These are phyloP conservation scores for Mycosarcoma mackinlayi DNA, from an alignment of 1,284 basidiomycete species.

Conservation along the genomic window DNA sequence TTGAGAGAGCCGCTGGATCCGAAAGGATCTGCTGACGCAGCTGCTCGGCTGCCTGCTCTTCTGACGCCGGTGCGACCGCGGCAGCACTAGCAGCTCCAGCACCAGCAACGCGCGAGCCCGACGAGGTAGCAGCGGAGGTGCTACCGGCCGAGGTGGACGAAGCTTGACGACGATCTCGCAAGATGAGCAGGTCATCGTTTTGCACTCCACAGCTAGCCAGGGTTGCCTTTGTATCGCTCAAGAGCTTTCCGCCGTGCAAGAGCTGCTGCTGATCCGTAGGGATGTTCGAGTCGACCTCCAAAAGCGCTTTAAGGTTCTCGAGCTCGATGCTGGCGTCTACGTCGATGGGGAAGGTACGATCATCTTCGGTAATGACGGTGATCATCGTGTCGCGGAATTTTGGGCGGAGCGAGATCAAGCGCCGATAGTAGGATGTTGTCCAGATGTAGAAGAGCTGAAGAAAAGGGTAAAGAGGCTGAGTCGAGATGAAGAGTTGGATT, in stretches of 20 bases:
- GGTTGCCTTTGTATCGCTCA: constrained; percentile 47
- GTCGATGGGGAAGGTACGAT: constrained; percentile 60
- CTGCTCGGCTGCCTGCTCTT: constrained; percentile 82
- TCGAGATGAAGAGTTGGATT: neutral
- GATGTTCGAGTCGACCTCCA: constrained; percentile 59
- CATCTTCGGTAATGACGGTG: constrained; percentile 60
- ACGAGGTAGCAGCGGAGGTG: neutral
- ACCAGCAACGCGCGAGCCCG: neutral
- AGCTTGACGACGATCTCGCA: constrained; percentile 24
- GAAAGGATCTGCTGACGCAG: constrained; percentile 88
- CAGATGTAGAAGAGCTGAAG: neutral
- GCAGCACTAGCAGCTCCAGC: neutral
- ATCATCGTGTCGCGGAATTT: constrained; percentile 45
- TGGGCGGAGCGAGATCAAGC: neutral
- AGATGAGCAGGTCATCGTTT: constrained; percentile 58
- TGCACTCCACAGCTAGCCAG: constrained; percentile 53
- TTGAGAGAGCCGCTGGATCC: constrained; percentile 81
- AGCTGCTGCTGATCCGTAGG: constrained; percentile 53
- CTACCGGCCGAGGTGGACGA: neutral
- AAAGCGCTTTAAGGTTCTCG: constrained; percentile 61
- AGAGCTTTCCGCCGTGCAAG: constrained; percentile 31
- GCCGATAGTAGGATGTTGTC: too few relatives aligned
- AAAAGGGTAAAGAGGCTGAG: neutral
- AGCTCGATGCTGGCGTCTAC: constrained; percentile 60
- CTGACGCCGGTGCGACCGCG: constrained; percentile 69